Conservation (phyloP, 257 asterid species). For the Datura wrightii region DNA sequence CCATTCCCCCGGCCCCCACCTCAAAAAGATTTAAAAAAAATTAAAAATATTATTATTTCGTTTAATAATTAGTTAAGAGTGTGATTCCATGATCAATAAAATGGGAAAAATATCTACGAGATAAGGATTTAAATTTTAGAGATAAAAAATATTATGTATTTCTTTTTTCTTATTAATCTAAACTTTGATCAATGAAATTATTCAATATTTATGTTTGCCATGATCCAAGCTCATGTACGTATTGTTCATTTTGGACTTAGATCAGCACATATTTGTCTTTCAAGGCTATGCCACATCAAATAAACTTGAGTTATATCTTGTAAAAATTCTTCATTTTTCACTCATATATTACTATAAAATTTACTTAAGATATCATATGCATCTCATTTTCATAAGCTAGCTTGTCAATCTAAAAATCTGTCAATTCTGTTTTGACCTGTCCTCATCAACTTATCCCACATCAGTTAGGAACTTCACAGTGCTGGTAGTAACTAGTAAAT, state of each 20-base stretch:
- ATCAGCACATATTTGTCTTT: too few relatives aligned
- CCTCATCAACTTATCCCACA: background rate
- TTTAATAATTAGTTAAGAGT: background rate
- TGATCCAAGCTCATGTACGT: background rate
- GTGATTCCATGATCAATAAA: background rate
- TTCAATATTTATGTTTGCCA: background rate
- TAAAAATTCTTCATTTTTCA: rapidly evolving
- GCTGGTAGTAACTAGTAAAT: too few relatives aligned
- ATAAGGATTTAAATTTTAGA: background rate
- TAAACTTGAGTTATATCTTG: background rate
- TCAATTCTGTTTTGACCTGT: background rate
- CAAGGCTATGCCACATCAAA: too few relatives aligned
- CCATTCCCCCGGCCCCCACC: background rate
- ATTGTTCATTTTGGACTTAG: too few relatives aligned
- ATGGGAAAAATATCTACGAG: background rate
- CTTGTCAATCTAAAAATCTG: background rate
- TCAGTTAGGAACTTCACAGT: background rate
- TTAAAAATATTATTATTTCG: background rate
- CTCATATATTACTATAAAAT: background rate
- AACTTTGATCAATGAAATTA: background rate
- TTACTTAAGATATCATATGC: background rate
- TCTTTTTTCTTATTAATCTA: background rate
- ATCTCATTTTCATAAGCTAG: background rate
- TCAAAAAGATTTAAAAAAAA: background rate
- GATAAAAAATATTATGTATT: background rate